Conservation (phyloP, 192 early-diverging fungal species). For the Linnemannia exigua region DNA sequence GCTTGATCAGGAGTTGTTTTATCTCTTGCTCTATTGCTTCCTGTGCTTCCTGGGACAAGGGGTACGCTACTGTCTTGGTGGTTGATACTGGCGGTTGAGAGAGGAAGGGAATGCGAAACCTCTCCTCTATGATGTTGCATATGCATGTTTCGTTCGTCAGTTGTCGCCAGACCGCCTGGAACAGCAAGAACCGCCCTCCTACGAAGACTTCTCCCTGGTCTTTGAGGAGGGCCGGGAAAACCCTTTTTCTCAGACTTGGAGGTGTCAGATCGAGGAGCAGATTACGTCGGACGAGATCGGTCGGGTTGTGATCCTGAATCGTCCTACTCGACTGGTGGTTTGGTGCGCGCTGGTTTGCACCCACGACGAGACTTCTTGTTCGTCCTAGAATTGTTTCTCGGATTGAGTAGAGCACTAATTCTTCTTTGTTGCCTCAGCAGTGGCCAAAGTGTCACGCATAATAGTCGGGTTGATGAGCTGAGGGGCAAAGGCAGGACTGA, state of each 20-base stretch:
- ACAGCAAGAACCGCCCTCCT: constrained; percentile 12
- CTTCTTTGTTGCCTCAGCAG: neutral
- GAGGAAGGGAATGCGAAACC: neutral
- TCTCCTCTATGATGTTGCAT: constrained; percentile 10
- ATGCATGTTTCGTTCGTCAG: constrained; percentile 3
- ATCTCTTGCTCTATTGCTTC: constrained; percentile 13
- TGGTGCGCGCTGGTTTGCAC: neutral
- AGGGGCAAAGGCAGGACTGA: constrained; percentile 1
- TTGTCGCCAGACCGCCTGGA: constrained; percentile 5
- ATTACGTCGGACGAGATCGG: neutral
- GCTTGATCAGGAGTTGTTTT: constrained; percentile 3
- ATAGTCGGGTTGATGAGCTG: constrained; percentile 1
- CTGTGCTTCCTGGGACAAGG: constrained; percentile 12
- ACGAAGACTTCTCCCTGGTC: constrained; percentile 14
- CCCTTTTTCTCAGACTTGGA: constrained; percentile 5
- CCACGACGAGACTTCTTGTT: neutral
- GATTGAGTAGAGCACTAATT: neutral
- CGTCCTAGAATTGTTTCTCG: neutral
- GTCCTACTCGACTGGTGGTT: constrained; percentile 7
- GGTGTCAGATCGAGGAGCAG: constrained; percentile 1
- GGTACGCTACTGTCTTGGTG: neutral
- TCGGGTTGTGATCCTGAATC: neutral
- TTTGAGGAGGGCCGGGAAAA: constrained; percentile 9
- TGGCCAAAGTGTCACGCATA: neutral
- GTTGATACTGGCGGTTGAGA: constrained; percentile 3